These are phyloP conservation scores for Monosporozyma yasuniensis DNA, from an alignment of 805 yeast genomes.

Conservation along the genomic window DNA sequence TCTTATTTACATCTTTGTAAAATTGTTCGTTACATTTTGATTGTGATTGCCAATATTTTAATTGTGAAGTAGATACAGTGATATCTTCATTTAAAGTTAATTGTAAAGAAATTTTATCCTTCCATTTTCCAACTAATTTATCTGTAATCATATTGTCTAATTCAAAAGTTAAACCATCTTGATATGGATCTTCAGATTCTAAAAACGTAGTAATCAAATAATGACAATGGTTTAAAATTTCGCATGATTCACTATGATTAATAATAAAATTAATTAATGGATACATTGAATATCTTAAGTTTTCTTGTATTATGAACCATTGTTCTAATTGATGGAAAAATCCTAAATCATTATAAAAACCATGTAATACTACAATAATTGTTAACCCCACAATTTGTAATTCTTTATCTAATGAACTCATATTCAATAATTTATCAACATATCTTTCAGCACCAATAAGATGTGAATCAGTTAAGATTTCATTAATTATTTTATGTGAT, in stretches of 20 bases:
- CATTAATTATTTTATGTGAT: conserved; percentile 4
- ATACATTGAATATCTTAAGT: conserved; percentile 11
- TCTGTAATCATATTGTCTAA: conserved; percentile 16
- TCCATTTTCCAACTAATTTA: conserved; percentile 20
- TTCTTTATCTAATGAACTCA: not conserved
- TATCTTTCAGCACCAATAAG: not conserved
- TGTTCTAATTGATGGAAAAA: conserved; percentile 8
- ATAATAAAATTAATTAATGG: conserved; percentile 16
- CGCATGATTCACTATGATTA: conserved; percentile 8
- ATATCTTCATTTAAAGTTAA: conserved; percentile 19
- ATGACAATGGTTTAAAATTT: conserved; percentile 17
- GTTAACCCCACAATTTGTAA: conserved; percentile 5
- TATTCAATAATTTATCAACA: not conserved
- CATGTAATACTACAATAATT: conserved; percentile 9
- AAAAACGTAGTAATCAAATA: conserved; percentile 10
- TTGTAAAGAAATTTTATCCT: conserved; percentile 18
- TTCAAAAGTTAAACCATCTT: conserved; percentile 15
- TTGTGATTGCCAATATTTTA: conserved; percentile 23
- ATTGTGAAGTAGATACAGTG: conserved; percentile 15
- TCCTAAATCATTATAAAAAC: conserved; percentile 7
- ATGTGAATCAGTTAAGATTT: not conserved
- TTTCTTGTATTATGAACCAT: conserved; percentile 13
- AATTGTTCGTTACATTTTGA: conserved; percentile 17
- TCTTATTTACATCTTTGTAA: conserved; percentile 14
- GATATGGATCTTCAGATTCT: conserved; percentile 10